Evolutionary conservation across 2,329 filamentous ascomycete species (phyloP), one percentile per base, ranked within the genome.

Genomic region (Thielaviopsis populi): DNA sequence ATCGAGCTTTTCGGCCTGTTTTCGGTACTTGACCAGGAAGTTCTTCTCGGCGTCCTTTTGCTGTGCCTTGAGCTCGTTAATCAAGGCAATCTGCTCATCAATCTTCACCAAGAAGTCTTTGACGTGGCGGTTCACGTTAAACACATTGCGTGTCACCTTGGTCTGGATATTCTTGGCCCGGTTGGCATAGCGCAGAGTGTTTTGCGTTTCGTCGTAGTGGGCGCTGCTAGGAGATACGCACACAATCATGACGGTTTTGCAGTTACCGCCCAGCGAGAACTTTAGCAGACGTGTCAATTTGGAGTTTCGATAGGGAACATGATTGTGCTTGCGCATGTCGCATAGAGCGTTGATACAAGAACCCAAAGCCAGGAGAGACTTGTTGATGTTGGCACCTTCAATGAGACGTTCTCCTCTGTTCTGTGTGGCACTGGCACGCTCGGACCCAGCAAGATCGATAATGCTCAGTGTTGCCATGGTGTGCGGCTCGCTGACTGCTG

Each of bases 81-180:
- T 99, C 71, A 96, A 76, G n/a, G 85, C 87, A 81, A 96, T 91
- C 73, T 99, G 92, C 76, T 99, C 94, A 72, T 99, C 92, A 70
- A 99, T 99, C 80, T 97, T 97, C 78, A 96, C 94, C 73, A 99
- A 76, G 76, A 96, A 99, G 75, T 99, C 94, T 78, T 99, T 99
- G 71, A 99, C 94, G 75, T 99, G 94, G 67, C 94, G 88, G 73
- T 99, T 96, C 68, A 99, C 94, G 73, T 99, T 99, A 77, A 95
- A 99, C 27, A 97, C 91, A 72, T 99, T 99, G 70, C 91, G 86
- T n/a, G 94, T 96, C 65, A 96, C 91, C 80, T 99, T 99, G 66
- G 94, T 99, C 77, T 97, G 95, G 72, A 99, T 99, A 71, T 99
- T 99, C 82, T 99, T 99, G 66, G 94, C 94, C 69, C 94, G 83